These are phyloP conservation scores for Macrolepiota fuliginosa DNA, from an alignment of 768 basidiomycete species.

Conservation along the genomic window DNA sequence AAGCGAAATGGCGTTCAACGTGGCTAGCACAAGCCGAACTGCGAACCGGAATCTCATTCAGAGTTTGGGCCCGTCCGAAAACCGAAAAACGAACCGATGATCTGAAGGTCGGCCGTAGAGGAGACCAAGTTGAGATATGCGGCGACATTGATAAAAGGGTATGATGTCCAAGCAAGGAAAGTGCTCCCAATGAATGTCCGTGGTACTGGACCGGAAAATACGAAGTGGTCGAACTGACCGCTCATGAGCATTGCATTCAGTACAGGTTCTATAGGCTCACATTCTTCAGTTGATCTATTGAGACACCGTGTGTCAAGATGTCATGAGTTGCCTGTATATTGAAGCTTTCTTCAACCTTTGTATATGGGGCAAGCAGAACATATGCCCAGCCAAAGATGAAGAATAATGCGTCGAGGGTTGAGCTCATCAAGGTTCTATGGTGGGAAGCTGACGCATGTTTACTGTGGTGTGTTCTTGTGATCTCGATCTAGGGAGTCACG, in stretches of 20 bases:
- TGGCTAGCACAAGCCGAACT: conserved; percentile 78
- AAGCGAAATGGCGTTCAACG: conserved; percentile 60
- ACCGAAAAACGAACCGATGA: conserved; percentile 49
- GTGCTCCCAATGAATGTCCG: conserved; percentile 83
- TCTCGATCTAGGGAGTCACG: background rate
- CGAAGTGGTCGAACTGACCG: conserved; percentile 82
- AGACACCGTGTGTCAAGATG: conserved; percentile 72
- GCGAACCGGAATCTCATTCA: background rate
- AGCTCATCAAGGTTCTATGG: conserved; percentile 18
- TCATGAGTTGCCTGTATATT: conserved; percentile 92
- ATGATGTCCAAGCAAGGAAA: conserved; percentile 56
- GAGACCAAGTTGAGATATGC: conserved; percentile 38
- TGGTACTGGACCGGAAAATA: conserved; percentile 87
- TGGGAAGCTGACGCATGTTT: background rate
- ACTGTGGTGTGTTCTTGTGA: background rate
- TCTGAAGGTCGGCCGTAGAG: conserved; percentile 68
- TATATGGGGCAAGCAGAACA: conserved; percentile 79
- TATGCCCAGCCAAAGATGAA: conserved; percentile 56
- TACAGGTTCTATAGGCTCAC: conserved; percentile 35
- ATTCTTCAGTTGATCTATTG: conserved; percentile 37
- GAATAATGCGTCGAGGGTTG: conserved; percentile 47
- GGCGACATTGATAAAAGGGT: conserved; percentile 45
- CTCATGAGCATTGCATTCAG: conserved; percentile 12
- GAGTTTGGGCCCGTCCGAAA: background rate
- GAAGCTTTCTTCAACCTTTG: conserved; percentile 98